phyloP scores from a whole-genome alignment of 768 basidiomycete genomes.

The Grammothele lineata region DNA sequence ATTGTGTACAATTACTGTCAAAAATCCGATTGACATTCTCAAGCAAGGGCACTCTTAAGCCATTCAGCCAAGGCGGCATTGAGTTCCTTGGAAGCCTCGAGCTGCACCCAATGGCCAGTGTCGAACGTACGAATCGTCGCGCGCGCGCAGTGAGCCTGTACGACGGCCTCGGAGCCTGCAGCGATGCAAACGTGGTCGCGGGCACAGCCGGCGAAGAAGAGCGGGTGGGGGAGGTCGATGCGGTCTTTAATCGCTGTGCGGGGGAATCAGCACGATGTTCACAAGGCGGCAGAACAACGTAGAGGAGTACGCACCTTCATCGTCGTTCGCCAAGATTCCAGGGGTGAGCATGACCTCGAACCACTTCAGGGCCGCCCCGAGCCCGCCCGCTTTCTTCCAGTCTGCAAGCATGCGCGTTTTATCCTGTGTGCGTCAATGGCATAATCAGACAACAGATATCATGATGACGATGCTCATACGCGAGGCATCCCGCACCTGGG shows the following conservation, averaged over 20 bases:
- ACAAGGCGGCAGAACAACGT: neutral
- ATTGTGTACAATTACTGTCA: no score
- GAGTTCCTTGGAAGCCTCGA: slow-evolving; percentile 31
- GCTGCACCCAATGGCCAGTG: slow-evolving; percentile 34
- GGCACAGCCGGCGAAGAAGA: slow-evolving; percentile 34
- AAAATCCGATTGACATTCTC: no score
- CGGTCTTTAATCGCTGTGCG: no score
- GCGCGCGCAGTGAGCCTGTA: slow-evolving; percentile 26
- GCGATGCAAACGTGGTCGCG: slow-evolving; percentile 32
- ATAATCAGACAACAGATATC: no score
- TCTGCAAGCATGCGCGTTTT: slow-evolving; percentile 24
- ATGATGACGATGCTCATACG: no score
- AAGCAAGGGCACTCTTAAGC: no score
- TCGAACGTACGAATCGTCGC: slow-evolving; percentile 31
- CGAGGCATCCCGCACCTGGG: slow-evolving; percentile 32
- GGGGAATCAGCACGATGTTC: slow-evolving; percentile 2
- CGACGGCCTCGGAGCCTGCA: slow-evolving; percentile 19
- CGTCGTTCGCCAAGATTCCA: slow-evolving; percentile 27
- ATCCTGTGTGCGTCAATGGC: slow-evolving; percentile 22
- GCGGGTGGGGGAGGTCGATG: slow-evolving; percentile 22
- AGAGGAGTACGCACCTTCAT: slow-evolving; percentile 21
- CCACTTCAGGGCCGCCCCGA: slow-evolving; percentile 35
- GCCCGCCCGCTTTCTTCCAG: slow-evolving; percentile 28
- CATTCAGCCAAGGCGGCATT: slow-evolving; percentile 34
- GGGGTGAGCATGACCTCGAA: slow-evolving; percentile 27